Evolutionary conservation across 2,329 filamentous ascomycete genomes (phyloP).

Genomic region (Diaporthe helianthi): DNA sequence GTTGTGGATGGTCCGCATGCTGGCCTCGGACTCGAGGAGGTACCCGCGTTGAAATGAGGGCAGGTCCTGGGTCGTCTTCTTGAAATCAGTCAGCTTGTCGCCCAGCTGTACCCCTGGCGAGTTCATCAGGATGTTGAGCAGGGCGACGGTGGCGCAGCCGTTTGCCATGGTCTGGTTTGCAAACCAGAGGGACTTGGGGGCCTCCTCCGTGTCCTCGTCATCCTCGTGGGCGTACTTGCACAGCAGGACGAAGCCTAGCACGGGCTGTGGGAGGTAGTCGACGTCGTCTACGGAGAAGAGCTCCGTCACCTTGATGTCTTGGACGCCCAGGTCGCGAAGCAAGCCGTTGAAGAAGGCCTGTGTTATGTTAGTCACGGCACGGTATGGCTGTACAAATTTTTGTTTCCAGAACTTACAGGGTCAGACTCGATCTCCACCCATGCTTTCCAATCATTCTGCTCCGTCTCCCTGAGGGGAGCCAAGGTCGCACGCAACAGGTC

Average conservation of each 20-base stretch:
- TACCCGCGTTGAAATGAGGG: conserved; percentile 78
- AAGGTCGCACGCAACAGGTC: conserved; percentile 56
- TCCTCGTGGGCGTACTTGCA: conserved; percentile 72
- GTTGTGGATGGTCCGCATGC: conserved; percentile 85
- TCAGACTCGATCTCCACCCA: conserved; percentile 91
- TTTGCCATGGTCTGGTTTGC: conserved; percentile 89
- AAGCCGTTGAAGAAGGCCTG: conserved; percentile 88
- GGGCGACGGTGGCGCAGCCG: conserved; percentile 88
- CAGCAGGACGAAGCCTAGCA: conserved; percentile 88
- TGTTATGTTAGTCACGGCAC: conserved; percentile 10
- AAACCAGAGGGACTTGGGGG: conserved; percentile 79
- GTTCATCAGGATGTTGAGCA: conserved; percentile 95
- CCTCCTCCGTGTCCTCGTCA: conserved; percentile 59
- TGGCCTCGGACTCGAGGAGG: conserved; percentile 74
- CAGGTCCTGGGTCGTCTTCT: conserved; percentile 71
- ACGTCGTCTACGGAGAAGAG: conserved; percentile 77
- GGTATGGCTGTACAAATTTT: neutral
- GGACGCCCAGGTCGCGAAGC: conserved; percentile 78
- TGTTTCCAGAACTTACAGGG: conserved; percentile 62
- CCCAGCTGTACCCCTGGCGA: conserved; percentile 71
- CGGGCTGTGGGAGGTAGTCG: conserved; percentile 71
- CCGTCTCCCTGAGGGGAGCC: conserved; percentile 55
- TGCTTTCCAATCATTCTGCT: conserved; percentile 69
- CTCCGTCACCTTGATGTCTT: conserved; percentile 77
- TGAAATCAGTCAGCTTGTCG: conserved; percentile 74